Percentiles rank a stretch among this genome's conserved stretches.
Evolutionary conservation across 306 rosid species (phyloP).

Genomic region (Abrus precatorius): DNA sequence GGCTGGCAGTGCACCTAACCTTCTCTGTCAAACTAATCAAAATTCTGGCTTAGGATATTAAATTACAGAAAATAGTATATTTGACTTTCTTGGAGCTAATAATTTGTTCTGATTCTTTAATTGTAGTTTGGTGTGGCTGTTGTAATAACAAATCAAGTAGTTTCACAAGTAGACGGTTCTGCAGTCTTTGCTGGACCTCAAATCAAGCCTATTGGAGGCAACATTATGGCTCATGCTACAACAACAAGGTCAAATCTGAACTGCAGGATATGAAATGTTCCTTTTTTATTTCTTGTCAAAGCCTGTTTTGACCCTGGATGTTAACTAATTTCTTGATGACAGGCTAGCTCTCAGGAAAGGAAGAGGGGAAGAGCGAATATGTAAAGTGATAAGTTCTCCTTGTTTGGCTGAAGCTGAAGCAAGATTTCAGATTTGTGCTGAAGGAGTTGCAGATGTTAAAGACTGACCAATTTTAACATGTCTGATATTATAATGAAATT

Average conservation of each 20-base stretch:
- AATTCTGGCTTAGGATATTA: no score
- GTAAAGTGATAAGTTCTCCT: conserved; percentile 97
- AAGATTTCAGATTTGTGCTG: conserved; percentile 82
- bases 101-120: conserved; percentile 33
- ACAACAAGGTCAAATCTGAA: conserved; percentile 73
- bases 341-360: conserved; percentile 96
- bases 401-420: conserved; percentile 98
- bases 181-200: conserved; percentile 98
- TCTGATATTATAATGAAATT: neutral
- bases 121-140: conserved; percentile 94
- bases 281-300: neutral
- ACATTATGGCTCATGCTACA: conserved; percentile 99
- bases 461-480: conserved; percentile 58
- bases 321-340: conserved; percentile 29
- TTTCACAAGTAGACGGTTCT: conserved; percentile 98
- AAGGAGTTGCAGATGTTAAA: conserved; percentile 91
- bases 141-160: conserved; percentile 97
- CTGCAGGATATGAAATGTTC: conserved; percentile 14
- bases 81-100: conserved; percentile 43
- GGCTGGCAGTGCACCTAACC: conserved; percentile 17
- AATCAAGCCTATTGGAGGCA: conserved; percentile 93
- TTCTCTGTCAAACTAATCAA: no score
- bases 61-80: no score
- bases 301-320: conserved; percentile 25
- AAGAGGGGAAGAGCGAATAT: conserved; percentile 92